phyloP scores from a whole-genome alignment of 306 rosid genomes.

The Comarum palustre region DNA sequence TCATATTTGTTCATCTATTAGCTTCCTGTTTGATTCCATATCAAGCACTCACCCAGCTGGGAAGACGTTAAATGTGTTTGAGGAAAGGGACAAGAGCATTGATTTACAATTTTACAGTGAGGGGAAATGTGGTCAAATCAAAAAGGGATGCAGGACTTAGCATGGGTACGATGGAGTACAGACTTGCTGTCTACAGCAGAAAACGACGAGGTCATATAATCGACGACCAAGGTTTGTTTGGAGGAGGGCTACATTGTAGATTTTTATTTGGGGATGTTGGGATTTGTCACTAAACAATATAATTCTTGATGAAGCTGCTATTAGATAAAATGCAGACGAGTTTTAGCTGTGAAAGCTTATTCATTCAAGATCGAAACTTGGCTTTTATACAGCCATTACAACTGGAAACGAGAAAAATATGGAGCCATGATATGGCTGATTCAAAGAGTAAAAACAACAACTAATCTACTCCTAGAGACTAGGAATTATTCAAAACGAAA shows the following conservation, averaged over 20 bases:
- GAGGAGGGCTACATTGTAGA: background rate
- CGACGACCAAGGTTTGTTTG: background rate
- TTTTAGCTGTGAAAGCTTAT: too few species aligned
- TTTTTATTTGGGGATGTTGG: too few species aligned
- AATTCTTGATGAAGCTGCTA: too few species aligned
- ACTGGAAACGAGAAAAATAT: too few species aligned
- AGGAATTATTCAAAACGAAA: too few species aligned
- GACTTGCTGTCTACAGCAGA: background rate
- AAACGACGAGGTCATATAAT: background rate
- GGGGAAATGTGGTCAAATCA: background rate
- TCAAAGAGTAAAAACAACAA: too few species aligned
- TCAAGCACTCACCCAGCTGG: background rate
- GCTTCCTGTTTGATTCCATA: background rate
- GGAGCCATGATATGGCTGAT: too few species aligned
- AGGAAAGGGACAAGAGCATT: background rate
- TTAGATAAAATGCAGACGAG: too few species aligned
- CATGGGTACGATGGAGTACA: background rate
- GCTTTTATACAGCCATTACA: too few species aligned
- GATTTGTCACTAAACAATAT: too few species aligned
- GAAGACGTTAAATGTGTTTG: background rate
- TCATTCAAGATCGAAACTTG: too few species aligned
- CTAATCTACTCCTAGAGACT: too few species aligned
- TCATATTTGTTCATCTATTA: constrained; percentile 8
- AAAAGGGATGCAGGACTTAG: background rate
- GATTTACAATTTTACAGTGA: background rate